Evolutionary conservation across 2,329 filamentous ascomycete species (phyloP), one percentile per base, ranked within the genome.

Genomic region (Fusarium paranaense): DNA sequence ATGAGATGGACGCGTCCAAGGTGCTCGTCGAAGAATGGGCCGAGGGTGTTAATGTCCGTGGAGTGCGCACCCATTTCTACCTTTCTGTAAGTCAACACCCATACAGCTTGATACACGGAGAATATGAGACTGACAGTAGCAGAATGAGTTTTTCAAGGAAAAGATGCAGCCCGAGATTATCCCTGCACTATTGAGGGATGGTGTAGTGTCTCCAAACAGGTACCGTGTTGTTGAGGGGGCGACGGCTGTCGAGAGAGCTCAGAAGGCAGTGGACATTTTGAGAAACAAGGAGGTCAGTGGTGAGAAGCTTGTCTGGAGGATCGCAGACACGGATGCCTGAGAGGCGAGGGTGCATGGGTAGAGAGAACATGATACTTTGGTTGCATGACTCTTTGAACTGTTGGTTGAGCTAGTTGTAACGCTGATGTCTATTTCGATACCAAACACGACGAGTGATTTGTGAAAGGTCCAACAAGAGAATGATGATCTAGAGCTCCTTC

Each of bases 71-170:
- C 2, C 79, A 80, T 38, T 77, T 77, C 54, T 81, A 81, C 57
- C 72, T 80, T 16, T 63, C 71, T 14, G 79, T 78, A 63, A 73
- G 75, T 54, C 11, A 16, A n/a, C 6, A n/a, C 10, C 11, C 47
- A 25, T 6, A 33, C 5, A 13, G 14, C 35, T 3, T 32, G n/a
- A 2, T 27, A 1, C 10, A n/a, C 10, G 50, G 30, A 20, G 16
- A 58, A 20, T 5, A 25, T 18, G 22, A 70, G 42, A 14, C 67
- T 70, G 54, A 77, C 27, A 20, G 7, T 5, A 11, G 1, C 42
- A 91, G 86, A 90, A 91, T 70, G 82, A 86, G 18, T 84, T 88
- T 50, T 88, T 90, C 80, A 89, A 86, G 68, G 80, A 89, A 56
- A 85, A 88, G 59, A 79, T 90, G 38, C 87, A 90, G 74, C 80